Conservation (phyloP, 805 yeast species). For the Cyberlindnera veronae region DNA sequence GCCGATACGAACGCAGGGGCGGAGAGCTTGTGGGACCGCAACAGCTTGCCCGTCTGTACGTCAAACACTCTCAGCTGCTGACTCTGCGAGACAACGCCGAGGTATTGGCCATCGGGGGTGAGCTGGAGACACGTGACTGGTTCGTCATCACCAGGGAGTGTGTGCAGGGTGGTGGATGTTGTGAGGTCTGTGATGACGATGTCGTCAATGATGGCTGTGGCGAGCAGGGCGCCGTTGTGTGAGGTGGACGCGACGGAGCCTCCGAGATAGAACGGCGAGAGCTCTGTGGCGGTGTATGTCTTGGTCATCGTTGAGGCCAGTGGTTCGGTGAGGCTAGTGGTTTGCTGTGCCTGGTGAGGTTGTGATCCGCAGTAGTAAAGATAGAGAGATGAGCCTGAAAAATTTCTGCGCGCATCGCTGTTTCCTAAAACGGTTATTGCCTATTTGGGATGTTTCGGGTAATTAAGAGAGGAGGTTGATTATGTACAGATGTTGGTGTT, state of each 20-base stretch:
- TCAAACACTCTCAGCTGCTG: slow-evolving; percentile 70
- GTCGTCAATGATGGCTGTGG: slow-evolving; percentile 79
- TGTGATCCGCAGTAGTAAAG: not conserved
- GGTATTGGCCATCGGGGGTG: slow-evolving; percentile 67
- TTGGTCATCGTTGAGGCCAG: too few relatives aligned
- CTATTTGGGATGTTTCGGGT: not conserved
- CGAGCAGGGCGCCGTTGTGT: slow-evolving; percentile 57
- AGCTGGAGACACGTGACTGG: slow-evolving; percentile 73
- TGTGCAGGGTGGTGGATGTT: slow-evolving; percentile 54
- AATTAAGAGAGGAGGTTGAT: too few relatives aligned
- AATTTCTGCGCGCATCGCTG: slow-evolving; percentile 2
- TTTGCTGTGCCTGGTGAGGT: too few relatives aligned
- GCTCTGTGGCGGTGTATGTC: slow-evolving; percentile 34
- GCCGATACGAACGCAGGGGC: slow-evolving; percentile 82
- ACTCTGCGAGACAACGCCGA: slow-evolving; percentile 79
- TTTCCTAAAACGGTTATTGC: not conserved
- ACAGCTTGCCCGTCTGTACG: slow-evolving; percentile 33
- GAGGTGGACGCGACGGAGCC: slow-evolving; percentile 73
- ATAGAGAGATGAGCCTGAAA: not conserved
- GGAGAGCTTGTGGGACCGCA: slow-evolving; percentile 54
- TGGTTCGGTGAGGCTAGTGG: too few relatives aligned
- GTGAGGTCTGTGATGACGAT: slow-evolving; percentile 63
- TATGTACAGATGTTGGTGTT: too few relatives aligned
- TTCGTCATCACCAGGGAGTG: slow-evolving; percentile 79
- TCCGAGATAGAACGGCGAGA: slow-evolving; percentile 86